Evolutionary conservation across 768 basidiomycete species (phyloP).

Genomic region (Paxillus ammoniavirescens): DNA sequence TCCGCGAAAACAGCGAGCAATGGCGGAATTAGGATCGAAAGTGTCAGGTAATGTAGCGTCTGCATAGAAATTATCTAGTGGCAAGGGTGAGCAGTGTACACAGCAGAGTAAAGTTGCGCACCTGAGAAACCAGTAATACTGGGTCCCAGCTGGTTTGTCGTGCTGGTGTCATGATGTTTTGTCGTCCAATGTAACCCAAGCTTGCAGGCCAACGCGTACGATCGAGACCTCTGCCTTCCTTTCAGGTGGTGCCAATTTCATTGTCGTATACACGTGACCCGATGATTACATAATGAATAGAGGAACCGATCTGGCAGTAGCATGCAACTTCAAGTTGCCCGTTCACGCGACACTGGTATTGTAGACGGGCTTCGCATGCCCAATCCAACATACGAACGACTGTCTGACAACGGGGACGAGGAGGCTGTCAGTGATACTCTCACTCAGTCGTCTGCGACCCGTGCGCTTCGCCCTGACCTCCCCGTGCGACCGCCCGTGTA

Average conservation of each 20-base stretch:
- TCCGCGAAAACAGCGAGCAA: slow-evolving; percentile 76
- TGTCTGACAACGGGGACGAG: slow-evolving; percentile 28
- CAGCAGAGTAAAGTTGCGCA: slow-evolving; percentile 22
- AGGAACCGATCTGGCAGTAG: too few relatives aligned
- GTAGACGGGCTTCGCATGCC: slow-evolving; percentile 22
- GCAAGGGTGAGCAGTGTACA: background rate
- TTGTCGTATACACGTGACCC: slow-evolving; percentile 11
- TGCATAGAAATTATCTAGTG: slow-evolving; percentile 89
- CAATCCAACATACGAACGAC: slow-evolving; percentile 27
- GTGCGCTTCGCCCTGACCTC: slow-evolving; percentile 5
- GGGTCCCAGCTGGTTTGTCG: slow-evolving; percentile 82
- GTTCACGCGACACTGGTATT: background rate
- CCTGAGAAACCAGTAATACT: slow-evolving; percentile 83
- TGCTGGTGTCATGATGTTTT: slow-evolving; percentile 32
- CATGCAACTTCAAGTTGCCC: too few relatives aligned
- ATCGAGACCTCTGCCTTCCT: background rate
- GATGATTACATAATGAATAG: slow-evolving; percentile 7
- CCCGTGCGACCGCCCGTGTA: slow-evolving; percentile 41
- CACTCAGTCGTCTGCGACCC: slow-evolving; percentile 3
- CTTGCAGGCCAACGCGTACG: background rate
- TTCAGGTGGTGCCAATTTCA: too few relatives aligned
- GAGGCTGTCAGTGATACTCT: slow-evolving; percentile 10
- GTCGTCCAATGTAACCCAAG: background rate
- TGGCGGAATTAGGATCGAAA: slow-evolving; percentile 80
- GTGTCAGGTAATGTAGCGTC: slow-evolving; percentile 88